Evolutionary conservation across 2,329 filamentous ascomycete genomes (phyloP).

Genomic region (Aspergillus fumigatiaffinis): DNA sequence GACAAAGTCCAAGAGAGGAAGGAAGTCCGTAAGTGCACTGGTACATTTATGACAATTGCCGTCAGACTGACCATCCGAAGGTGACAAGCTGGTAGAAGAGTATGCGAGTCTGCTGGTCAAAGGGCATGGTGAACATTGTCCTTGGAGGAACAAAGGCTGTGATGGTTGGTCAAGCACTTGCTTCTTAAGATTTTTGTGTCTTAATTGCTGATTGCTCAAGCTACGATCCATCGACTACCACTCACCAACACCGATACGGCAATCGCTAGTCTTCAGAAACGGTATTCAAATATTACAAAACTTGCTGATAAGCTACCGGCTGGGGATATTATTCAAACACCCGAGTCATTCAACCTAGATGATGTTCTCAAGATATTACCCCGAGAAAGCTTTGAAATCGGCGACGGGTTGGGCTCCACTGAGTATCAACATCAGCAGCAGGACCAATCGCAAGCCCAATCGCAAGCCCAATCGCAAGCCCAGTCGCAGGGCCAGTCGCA

Average conservation of each 20-base stretch:
- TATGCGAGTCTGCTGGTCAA: constrained; percentile 70
- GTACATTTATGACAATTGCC: neutral
- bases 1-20: constrained; percentile 41
- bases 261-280: constrained; percentile 55
- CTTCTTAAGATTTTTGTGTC: neutral
- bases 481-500: too few species aligned
- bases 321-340: constrained; percentile 26
- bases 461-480: too few species aligned
- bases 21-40: constrained; percentile 38
- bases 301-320: constrained; percentile 37
- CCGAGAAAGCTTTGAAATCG: constrained; percentile 16
- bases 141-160: constrained; percentile 85
- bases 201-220: constrained; percentile 32
- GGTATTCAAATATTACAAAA: constrained; percentile 56
- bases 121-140: constrained; percentile 74
- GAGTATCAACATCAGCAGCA: constrained; percentile 9
- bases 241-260: constrained; percentile 60
- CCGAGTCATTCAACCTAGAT: constrained; percentile 31
- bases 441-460: neutral
- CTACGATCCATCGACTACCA: constrained; percentile 63
- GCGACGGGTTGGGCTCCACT: constrained; percentile 12
- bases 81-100: constrained; percentile 67
- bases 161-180: constrained; percentile 55
- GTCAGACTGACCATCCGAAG: constrained; percentile 30
- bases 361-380: constrained; percentile 28